A percentile compares a stretch with the other conserved stretches of the same genome.
phyloP scores from a whole-genome alignment of 495 filamentous ascomycete species.

The Aspergillus funiculosus region DNA sequence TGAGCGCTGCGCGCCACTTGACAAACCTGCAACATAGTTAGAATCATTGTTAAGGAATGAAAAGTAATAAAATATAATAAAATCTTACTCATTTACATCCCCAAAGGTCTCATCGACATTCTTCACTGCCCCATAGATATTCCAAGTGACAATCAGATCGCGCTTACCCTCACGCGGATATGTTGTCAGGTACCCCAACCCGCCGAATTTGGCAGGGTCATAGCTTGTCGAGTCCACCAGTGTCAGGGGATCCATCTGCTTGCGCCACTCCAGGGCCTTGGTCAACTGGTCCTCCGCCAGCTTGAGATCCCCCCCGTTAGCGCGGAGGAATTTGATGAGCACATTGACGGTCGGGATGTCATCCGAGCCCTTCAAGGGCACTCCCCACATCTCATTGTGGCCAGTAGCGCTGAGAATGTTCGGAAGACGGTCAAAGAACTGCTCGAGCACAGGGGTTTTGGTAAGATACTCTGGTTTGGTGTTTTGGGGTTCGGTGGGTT shows the following conservation, averaged over 20 bases:
- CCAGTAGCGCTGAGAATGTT: slow-evolving; percentile 43
- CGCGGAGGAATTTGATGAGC: slow-evolving; percentile 85
- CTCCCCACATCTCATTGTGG: slow-evolving; percentile 75
- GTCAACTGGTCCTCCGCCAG: slow-evolving; percentile 69
- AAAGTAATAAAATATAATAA: not conserved
- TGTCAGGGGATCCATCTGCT: slow-evolving; percentile 49
- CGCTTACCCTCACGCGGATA: slow-evolving; percentile 38
- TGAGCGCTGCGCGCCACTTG: slow-evolving; percentile 77
- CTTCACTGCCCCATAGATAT: slow-evolving; percentile 79
- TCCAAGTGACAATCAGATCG: slow-evolving; percentile 62
- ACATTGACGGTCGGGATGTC: slow-evolving; percentile 73
- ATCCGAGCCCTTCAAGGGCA: slow-evolving; percentile 48
- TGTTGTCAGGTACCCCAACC: slow-evolving; percentile 50
- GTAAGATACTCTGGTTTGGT: slow-evolving; percentile 27
- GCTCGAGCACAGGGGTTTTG: slow-evolving; percentile 31
- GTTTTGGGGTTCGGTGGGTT: not conserved
- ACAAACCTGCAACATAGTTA: slow-evolving; percentile 55
- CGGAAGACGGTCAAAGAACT: slow-evolving; percentile 38
- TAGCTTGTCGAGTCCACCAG: slow-evolving; percentile 43
- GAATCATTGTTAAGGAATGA: not conserved
- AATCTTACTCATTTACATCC: slow-evolving; percentile 64
- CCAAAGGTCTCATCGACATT: slow-evolving; percentile 67
- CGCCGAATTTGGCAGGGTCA: slow-evolving; percentile 44
- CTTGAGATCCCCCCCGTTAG: slow-evolving; percentile 68
- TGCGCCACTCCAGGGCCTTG: slow-evolving; percentile 76